These are phyloP conservation scores for Arxiozyma heterogenica DNA, from an alignment of 1,139 yeast species.

Conservation along the genomic window DNA sequence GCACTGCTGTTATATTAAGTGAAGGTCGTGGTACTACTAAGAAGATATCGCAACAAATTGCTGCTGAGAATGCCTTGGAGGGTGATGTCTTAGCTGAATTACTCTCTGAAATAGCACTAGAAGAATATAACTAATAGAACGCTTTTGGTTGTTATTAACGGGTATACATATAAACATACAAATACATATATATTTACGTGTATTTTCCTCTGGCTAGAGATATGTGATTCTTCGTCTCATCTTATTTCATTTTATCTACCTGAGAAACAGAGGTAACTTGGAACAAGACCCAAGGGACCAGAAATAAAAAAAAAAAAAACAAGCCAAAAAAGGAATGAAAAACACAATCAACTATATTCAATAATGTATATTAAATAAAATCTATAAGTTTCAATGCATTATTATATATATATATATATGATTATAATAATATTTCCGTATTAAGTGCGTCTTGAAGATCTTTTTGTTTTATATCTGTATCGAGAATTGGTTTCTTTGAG, in stretches of 20 bases:
- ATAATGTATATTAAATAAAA: neutral
- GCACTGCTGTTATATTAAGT: conserved; percentile 10
- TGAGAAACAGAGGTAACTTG: no score
- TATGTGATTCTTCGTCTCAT: no score
- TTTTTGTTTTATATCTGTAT: conserved; percentile 31
- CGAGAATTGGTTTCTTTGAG: conserved; percentile 34
- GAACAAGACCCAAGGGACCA: neutral
- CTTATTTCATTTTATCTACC: neutral
- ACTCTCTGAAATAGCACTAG: neutral
- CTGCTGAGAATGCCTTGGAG: conserved; percentile 4
- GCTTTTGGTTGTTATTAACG: neutral
- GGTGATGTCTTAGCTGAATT: conserved; percentile 4
- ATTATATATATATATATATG: neutral
- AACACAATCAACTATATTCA: no score
- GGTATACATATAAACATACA: no score
- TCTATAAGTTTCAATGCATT: neutral
- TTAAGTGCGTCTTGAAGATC: conserved; percentile 39
- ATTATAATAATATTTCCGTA: conserved; percentile 17
- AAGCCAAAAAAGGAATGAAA: no score
- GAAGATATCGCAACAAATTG: conserved; percentile 12
- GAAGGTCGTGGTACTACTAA: conserved; percentile 15
- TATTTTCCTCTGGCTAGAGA: no score
- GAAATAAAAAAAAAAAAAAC: no score
- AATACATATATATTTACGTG: neutral
- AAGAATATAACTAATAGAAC: neutral